phyloP scores from a whole-genome alignment of 805 yeast species.

The Naumovozyma dairenensis region DNA sequence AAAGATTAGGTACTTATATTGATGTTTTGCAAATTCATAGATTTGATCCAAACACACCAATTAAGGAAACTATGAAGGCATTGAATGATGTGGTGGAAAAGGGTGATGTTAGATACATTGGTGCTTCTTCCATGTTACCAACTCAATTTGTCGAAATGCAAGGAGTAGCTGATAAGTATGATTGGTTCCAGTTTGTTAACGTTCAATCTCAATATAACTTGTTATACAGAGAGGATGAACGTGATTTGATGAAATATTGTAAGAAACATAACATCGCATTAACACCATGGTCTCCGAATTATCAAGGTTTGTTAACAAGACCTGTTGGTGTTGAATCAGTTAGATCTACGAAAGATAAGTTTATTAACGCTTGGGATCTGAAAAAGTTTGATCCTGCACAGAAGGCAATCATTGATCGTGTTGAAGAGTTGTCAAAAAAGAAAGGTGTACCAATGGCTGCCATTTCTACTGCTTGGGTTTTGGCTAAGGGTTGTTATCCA shows the following conservation, averaged over 20 bases:
- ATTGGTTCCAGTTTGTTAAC: constrained; percentile 38
- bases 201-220: constrained; percentile 52
- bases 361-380: constrained; percentile 42
- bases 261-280: constrained; percentile 43
- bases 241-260: constrained; percentile 49
- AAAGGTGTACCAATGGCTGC: constrained; percentile 44
- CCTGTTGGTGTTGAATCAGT: constrained; percentile 27
- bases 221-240: constrained; percentile 50
- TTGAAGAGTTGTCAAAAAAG: constrained; percentile 44
- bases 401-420: constrained; percentile 35
- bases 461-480: constrained; percentile 44
- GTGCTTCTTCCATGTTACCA: constrained; percentile 51
- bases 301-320: constrained; percentile 45
- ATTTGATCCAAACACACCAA: constrained; percentile 35
- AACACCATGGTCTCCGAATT: constrained; percentile 53
- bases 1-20: constrained; percentile 38
- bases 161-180: constrained; percentile 36
- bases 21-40: constrained; percentile 47
- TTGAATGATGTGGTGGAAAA: constrained; percentile 35
- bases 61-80: constrained; percentile 45
- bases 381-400: constrained; percentile 34
- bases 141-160: constrained; percentile 48
- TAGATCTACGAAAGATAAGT: constrained; percentile 8
- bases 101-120: constrained; percentile 29
- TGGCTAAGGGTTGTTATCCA: constrained; percentile 43